Percentiles rank a stretch among this genome's conserved stretches.
These are phyloP conservation scores for Trichaptum fuscoviolaceum DNA, from an alignment of 768 basidiomycete genomes.

Conservation along the genomic window DNA sequence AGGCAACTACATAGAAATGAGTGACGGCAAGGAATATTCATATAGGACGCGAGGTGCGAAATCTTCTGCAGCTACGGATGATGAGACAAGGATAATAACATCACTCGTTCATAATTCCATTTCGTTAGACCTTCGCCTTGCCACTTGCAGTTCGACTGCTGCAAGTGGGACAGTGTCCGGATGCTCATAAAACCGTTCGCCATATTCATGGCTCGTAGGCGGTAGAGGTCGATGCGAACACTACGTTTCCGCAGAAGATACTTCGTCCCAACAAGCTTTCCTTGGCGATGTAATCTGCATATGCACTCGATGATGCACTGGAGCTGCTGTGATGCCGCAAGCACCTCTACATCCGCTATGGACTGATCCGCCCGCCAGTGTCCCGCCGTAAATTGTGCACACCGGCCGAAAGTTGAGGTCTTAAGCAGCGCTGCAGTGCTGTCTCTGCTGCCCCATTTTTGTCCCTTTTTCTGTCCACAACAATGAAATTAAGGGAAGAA, in stretches of 20 bases:
- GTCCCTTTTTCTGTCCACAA: too few species aligned
- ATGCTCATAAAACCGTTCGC: slow-evolving; percentile 64
- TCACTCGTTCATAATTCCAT: background rate
- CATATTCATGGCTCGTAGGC: slow-evolving; percentile 51
- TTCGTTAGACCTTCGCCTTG: slow-evolving; percentile 21
- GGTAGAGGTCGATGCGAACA: slow-evolving; percentile 66
- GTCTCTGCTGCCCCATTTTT: too few species aligned
- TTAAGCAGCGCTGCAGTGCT: too few species aligned
- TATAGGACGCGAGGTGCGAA: background rate
- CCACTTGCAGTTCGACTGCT: slow-evolving; percentile 55
- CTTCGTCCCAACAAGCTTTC: slow-evolving; percentile 79
- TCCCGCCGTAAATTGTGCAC: too few species aligned
- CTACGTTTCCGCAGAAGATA: slow-evolving; percentile 69
- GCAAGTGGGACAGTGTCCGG: slow-evolving; percentile 66
- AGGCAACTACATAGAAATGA: background rate
- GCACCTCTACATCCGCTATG: slow-evolving; percentile 45
- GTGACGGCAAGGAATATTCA: background rate
- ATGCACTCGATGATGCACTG: slow-evolving; percentile 81
- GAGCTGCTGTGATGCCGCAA: slow-evolving; percentile 64
- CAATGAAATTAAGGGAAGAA: too few species aligned
- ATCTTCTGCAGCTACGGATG: background rate
- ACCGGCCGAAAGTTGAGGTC: too few species aligned
- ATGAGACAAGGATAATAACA: background rate
- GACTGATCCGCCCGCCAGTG: too few species aligned
- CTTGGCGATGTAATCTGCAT: slow-evolving; percentile 79